A percentile compares a stretch with the other conserved stretches of the same genome.
These are phyloP conservation scores for Macrophomina phaseolina DNA, from an alignment of 2,329 filamentous ascomycete species.

Conservation along the genomic window DNA sequence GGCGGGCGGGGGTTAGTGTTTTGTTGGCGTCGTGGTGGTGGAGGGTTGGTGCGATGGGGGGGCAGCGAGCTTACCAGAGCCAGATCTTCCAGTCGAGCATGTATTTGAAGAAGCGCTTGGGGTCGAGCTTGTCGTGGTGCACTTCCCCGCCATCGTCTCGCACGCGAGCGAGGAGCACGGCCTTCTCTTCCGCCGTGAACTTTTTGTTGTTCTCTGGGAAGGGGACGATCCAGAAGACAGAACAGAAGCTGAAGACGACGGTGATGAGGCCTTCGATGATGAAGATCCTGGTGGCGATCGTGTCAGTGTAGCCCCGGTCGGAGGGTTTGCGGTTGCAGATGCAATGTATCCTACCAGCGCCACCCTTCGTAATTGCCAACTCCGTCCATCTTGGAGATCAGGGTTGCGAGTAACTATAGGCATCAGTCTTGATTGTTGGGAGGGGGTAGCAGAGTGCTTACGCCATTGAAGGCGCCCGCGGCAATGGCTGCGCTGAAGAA, in stretches of 20 bases:
- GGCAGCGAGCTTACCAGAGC: conserved; percentile 29
- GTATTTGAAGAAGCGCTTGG: conserved; percentile 31
- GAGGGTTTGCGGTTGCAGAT: conserved; percentile 30
- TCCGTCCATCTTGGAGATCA: conserved; percentile 66
- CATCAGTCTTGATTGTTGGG: background rate
- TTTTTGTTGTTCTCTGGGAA: conserved; percentile 40
- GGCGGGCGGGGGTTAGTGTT: background rate
- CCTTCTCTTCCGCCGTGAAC: conserved; percentile 55
- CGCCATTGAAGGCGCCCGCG: conserved; percentile 65
- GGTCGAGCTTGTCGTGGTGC: conserved; percentile 28
- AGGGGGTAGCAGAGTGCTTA: background rate
- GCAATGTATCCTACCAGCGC: conserved; percentile 41
- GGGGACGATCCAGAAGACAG: conserved; percentile 51
- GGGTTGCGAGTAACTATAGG: conserved; percentile 56
- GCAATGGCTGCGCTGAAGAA: conserved; percentile 66
- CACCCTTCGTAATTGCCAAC: conserved; percentile 52
- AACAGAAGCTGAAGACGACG: conserved; percentile 46
- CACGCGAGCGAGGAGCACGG: conserved; percentile 50
- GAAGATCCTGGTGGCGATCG: conserved; percentile 32
- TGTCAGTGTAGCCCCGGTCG: conserved; percentile 39
- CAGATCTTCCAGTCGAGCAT: conserved; percentile 20
- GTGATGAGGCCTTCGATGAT: conserved; percentile 41
- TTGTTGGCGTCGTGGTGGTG: background rate
- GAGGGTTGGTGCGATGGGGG: background rate
- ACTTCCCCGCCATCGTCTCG: conserved; percentile 28